Evolutionary conservation across 176 grass and related monocot species (phyloP).

Genomic region (Pontederia paniculata): DNA sequence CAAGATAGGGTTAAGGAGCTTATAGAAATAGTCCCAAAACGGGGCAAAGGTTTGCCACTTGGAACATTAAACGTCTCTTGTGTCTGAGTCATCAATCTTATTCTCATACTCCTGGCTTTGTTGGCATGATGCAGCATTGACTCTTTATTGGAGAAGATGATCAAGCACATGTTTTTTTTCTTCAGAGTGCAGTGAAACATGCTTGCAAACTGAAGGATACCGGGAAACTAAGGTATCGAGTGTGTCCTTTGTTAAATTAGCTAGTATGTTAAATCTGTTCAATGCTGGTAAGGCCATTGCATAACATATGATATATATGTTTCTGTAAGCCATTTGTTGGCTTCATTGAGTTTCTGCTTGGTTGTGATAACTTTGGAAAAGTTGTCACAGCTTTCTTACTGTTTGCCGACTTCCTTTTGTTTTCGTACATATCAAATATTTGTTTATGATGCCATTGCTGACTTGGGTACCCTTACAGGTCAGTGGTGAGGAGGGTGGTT

Average conservation of each 20-base stretch:
- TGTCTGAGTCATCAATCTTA: not conserved
- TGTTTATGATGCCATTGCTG: not conserved
- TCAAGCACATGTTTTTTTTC: constrained; percentile 78
- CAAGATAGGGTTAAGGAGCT: too few relatives aligned
- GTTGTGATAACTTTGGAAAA: too few relatives aligned
- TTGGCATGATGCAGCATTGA: constrained; percentile 51
- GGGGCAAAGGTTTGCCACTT: constrained; percentile 32
- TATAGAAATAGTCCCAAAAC: constrained; percentile 31
- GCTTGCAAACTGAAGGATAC: constrained; percentile 58
- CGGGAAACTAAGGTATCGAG: too few relatives aligned
- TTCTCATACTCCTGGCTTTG: constrained; percentile 15
- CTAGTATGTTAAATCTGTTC: too few relatives aligned
- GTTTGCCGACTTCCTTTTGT: too few relatives aligned
- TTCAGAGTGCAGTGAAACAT: constrained; percentile 51
- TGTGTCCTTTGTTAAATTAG: too few relatives aligned
- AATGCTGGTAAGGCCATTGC: constrained; percentile 36
- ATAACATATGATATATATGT: too few relatives aligned
- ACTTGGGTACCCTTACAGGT: constrained; percentile 30
- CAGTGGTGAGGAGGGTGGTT: constrained; percentile 36
- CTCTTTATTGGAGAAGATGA: constrained; percentile 56
- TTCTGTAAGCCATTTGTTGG: too few relatives aligned
- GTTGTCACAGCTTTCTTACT: too few relatives aligned
- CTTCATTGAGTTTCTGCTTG: too few relatives aligned
- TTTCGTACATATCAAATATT: too few relatives aligned
- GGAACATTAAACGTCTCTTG: not conserved